phyloP scores from a whole-genome alignment of 2,329 filamentous ascomycete species.

The Penicillium rolfsii region DNA sequence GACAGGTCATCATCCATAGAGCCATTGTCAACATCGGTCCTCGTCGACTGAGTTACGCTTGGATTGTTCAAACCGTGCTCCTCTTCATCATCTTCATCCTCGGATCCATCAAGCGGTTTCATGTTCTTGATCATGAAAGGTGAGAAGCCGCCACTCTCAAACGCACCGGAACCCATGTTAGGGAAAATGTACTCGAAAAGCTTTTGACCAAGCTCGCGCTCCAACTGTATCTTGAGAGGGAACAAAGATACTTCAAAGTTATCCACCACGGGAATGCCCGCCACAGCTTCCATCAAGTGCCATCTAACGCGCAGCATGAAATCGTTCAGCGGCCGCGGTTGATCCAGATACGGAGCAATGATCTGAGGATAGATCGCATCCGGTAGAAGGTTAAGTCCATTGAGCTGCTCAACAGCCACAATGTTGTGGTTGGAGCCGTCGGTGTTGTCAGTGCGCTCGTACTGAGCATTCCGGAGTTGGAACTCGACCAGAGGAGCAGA shows the following conservation, averaged over 20 bases:
- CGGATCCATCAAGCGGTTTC: conserved; percentile 49
- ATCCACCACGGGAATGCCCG: conserved; percentile 94
- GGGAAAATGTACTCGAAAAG: conserved; percentile 98
- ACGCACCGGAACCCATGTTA: conserved; percentile 64
- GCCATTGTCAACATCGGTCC: conserved; percentile 45
- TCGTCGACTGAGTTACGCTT: conserved; percentile 34
- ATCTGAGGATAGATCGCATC: conserved; percentile 96
- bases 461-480: conserved; percentile 86
- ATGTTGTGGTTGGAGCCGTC: conserved; percentile 96
- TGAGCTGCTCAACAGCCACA: conserved; percentile 83
- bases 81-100: conserved; percentile 51
- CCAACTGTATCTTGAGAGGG: conserved; percentile 90
- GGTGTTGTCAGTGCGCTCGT: conserved; percentile 93
- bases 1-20: conserved; percentile 50
- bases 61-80: conserved; percentile 21
- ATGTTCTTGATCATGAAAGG: conserved; percentile 58
- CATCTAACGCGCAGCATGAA: conserved; percentile 95
- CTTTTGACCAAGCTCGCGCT: conserved; percentile 87
- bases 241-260: conserved; percentile 94
- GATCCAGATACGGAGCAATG: conserved; percentile 84
- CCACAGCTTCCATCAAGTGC: conserved; percentile 98
- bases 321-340: conserved; percentile 60
- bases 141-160: conserved; percentile 54
- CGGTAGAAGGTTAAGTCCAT: conserved; percentile 85
- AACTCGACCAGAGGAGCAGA: conserved; percentile 89